phyloP scores from a whole-genome alignment of 495 filamentous ascomycete species.

The Neurospora sp. region DNA sequence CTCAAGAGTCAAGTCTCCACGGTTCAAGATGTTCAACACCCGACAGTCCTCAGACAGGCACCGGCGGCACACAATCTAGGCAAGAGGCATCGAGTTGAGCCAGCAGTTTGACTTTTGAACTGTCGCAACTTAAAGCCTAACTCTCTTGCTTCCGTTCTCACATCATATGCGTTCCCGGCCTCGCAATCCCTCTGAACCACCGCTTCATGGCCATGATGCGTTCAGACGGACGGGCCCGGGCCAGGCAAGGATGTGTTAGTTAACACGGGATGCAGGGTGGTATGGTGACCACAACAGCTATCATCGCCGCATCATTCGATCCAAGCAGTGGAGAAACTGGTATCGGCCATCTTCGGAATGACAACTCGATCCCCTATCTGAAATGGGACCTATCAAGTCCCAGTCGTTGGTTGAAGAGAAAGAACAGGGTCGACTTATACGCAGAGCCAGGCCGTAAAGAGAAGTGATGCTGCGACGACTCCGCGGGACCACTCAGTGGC shows the following conservation, averaged over 20 bases:
- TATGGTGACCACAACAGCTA: slow-evolving; percentile 11
- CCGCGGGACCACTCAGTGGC: neutral
- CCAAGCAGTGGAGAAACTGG: slow-evolving; percentile 2
- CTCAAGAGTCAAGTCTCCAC: neutral
- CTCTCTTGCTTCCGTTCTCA: neutral
- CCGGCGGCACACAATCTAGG: neutral
- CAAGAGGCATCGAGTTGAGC: neutral
- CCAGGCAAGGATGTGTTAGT: neutral
- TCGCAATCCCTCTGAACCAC: neutral
- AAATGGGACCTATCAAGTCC: neutral
- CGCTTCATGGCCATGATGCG: neutral
- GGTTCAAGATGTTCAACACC: neutral
- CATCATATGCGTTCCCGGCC: neutral
- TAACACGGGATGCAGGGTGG: neutral
- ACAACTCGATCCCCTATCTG: neutral
- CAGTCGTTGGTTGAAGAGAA: neutral
- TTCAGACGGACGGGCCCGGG: neutral
- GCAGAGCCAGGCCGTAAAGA: neutral
- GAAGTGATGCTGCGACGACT: neutral
- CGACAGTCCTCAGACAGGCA: neutral
- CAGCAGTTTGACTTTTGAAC: neutral
- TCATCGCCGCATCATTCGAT: slow-evolving; percentile 15
- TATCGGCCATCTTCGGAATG: neutral
- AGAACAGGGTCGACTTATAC: neutral
- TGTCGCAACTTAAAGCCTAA: neutral